Percentiles rank a stretch among this genome's conserved stretches.
Evolutionary conservation across 1,284 basidiomycete species (phyloP).

Genomic region (Trametes sp.): DNA sequence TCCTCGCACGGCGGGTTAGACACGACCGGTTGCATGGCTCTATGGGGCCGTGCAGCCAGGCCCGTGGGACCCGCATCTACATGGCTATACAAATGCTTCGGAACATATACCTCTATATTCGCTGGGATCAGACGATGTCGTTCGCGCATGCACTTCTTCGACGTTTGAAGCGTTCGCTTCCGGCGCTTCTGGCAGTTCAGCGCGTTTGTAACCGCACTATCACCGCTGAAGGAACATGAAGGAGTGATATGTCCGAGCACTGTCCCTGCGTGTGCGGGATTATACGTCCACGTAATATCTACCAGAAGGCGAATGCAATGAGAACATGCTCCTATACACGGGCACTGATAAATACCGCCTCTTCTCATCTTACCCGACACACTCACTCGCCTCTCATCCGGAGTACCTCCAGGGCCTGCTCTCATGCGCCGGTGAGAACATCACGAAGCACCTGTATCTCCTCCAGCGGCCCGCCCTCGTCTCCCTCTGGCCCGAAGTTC

Average conservation of each 20-base stretch:
- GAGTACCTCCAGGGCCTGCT: background rate
- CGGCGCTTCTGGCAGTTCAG: background rate
- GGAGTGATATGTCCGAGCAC: background rate
- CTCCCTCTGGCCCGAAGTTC: slow-evolving; percentile 65
- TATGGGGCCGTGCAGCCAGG: background rate
- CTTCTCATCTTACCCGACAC: background rate
- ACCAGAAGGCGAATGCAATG: too few species aligned
- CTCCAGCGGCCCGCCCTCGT: slow-evolving; percentile 62
- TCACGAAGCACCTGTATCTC: slow-evolving; percentile 55
- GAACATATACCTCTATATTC: background rate
- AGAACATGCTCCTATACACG: too few species aligned
- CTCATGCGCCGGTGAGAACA: background rate
- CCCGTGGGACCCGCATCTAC: background rate
- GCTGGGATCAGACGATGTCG: background rate
- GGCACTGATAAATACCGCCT: background rate
- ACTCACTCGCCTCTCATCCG: background rate
- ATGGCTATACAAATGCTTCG: background rate
- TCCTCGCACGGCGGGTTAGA: background rate
- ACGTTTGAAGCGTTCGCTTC: background rate
- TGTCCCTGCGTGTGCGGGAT: background rate
- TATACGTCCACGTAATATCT: background rate
- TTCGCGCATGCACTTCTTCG: background rate
- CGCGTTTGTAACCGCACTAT: background rate
- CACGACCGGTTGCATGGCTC: background rate
- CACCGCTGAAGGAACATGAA: background rate